These are phyloP conservation scores for Pleochaeta shiraiana DNA, from an alignment of 2,329 filamentous ascomycete species.

Conservation along the genomic window DNA sequence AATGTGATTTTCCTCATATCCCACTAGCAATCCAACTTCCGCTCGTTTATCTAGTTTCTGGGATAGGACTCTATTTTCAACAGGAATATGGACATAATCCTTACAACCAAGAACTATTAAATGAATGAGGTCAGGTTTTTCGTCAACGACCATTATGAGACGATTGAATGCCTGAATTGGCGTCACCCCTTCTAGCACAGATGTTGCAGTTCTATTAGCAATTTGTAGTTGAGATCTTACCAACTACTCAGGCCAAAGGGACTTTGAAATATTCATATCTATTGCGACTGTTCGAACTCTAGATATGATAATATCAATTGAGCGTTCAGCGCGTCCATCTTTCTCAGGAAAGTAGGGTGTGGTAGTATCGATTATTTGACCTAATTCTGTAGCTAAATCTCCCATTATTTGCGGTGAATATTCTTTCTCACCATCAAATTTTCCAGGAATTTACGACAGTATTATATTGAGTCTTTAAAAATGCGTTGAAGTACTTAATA, in stretches of 20 bases:
- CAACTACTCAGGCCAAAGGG: not conserved
- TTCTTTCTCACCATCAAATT: not conserved
- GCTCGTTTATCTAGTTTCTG: not conserved
- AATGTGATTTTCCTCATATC: constrained; percentile 3
- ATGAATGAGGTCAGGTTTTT: constrained; percentile 1
- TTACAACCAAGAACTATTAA: constrained; percentile 4
- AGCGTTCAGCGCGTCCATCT: not conserved
- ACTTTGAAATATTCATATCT: not conserved
- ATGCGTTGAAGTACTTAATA: not conserved
- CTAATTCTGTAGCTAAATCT: not conserved
- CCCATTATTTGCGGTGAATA: not conserved
- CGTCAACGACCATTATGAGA: not conserved
- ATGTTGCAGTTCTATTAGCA: not conserved
- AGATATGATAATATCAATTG: not conserved
- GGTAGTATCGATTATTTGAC: not conserved
- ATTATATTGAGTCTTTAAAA: not conserved
- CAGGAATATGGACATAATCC: not conserved
- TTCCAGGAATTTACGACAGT: not conserved
- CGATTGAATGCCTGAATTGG: not conserved
- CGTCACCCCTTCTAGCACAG: not conserved
- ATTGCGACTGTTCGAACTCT: not conserved
- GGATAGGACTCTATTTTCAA: constrained; percentile 3
- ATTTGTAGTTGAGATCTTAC: not conserved
- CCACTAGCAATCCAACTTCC: constrained; percentile 1
- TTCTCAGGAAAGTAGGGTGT: constrained; percentile 1